phyloP scores from a whole-genome alignment of 1,284 basidiomycete genomes.

The Rhodotorula sp. region DNA sequence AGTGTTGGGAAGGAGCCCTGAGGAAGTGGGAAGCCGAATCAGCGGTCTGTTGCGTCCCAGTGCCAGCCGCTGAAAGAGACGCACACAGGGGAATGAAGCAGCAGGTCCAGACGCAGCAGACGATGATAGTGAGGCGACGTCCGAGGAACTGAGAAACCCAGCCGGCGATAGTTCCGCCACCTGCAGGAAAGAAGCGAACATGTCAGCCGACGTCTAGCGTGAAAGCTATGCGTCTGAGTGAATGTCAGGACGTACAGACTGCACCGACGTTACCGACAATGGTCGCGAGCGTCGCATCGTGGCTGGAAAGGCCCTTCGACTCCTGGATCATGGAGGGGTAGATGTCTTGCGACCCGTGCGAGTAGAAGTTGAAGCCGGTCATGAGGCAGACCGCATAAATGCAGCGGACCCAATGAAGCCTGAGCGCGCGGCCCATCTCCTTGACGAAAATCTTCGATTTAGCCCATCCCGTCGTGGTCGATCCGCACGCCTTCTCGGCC shows the following conservation, averaged over 20 bases:
- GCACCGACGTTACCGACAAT: conserved; percentile 75
- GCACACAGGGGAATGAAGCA: conserved; percentile 48
- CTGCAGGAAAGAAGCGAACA: neutral
- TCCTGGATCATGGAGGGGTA: conserved; percentile 70
- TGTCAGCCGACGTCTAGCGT: neutral
- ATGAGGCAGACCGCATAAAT: conserved; percentile 64
- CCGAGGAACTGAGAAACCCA: conserved; percentile 77
- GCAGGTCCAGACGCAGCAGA: conserved; percentile 59
- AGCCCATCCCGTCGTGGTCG: conserved; percentile 50
- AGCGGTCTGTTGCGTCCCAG: no score
- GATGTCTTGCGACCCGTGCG: conserved; percentile 66
- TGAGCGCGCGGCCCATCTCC: conserved; percentile 73
- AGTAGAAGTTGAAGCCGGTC: conserved; percentile 78
- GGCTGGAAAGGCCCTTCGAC: conserved; percentile 51
- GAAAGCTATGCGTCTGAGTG: no score
- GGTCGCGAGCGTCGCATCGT: conserved; percentile 75
- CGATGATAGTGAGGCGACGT: conserved; percentile 81
- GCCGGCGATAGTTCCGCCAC: conserved; percentile 26
- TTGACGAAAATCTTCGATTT: conserved; percentile 73
- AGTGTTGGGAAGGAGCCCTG: conserved; percentile 49
- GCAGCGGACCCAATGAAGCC: conserved; percentile 77
- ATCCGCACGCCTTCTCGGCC: conserved; percentile 50
- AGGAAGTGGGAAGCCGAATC: no score
- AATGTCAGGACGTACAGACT: neutral
- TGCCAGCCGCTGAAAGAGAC: no score